A percentile compares a stretch with the other conserved stretches of the same genome.
These are phyloP conservation scores for Daldinia vernicosa DNA, from an alignment of 495 filamentous ascomycete species.

Conservation along the genomic window DNA sequence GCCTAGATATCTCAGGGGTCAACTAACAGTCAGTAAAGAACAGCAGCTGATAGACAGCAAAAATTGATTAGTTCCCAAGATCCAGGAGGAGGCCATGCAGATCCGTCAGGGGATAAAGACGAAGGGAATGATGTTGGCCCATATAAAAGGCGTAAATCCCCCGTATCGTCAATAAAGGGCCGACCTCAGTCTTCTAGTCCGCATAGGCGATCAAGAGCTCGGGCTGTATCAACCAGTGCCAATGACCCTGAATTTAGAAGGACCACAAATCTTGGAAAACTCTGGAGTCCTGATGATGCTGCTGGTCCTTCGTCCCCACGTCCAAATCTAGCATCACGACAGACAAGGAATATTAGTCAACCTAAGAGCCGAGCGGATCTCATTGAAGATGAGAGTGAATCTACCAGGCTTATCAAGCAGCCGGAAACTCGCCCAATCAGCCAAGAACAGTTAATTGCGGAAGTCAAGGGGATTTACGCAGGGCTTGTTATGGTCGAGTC, in stretches of 20 bases:
- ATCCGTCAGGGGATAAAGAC: conserved; percentile 5
- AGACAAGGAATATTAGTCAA: conserved; percentile 10
- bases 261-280: conserved; percentile 41
- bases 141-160: conserved; percentile 40
- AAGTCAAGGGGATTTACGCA: conserved; percentile 75
- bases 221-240: conserved; percentile 15
- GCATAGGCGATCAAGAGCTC: conserved; percentile 39
- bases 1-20: not conserved
- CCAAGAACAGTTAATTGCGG: conserved; percentile 69
- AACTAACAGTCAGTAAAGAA: conserved; percentile 24
- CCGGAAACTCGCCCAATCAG: conserved; percentile 66
- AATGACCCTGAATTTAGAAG: conserved; percentile 49
- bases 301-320: conserved; percentile 30
- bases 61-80: conserved; percentile 14
- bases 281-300: conserved; percentile 50
- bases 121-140: conserved; percentile 25
- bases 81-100: conserved; percentile 13
- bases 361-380: conserved; percentile 19
- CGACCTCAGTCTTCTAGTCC: conserved; percentile 35
- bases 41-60: conserved; percentile 2
- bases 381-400: conserved; percentile 36
- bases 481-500: conserved; percentile 77
- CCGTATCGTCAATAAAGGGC: conserved; percentile 17
- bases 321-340: conserved; percentile 24
- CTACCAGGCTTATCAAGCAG: conserved; percentile 42